phyloP scores from a whole-genome alignment of 768 basidiomycete species.

The Tylopilus intermedius region DNA sequence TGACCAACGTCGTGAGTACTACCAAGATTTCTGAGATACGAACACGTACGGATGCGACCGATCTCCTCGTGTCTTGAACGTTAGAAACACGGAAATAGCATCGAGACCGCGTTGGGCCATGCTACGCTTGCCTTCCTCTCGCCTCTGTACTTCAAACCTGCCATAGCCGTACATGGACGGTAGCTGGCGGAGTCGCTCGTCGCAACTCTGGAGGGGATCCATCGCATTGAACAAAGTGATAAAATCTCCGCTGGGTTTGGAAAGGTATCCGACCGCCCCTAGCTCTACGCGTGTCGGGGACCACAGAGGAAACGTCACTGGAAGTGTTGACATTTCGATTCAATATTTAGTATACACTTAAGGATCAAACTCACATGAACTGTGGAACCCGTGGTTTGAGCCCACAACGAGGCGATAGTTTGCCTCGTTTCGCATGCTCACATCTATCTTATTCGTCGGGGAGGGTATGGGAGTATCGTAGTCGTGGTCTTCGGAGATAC shows the following conservation, averaged over 20 bases:
- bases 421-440: conserved; percentile 53
- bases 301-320: conserved; percentile 70
- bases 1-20: not conserved
- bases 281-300: conserved; percentile 55
- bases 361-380: conserved; percentile 45
- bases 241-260: conserved; percentile 63
- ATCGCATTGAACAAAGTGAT: conserved; percentile 69
- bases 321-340: not conserved
- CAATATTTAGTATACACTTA: not conserved
- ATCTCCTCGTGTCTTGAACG: conserved; percentile 37
- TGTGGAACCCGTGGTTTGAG: conserved; percentile 64
- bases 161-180: conserved; percentile 66
- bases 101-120: conserved; percentile 54
- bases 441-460: conserved; percentile 34
- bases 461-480: conserved; percentile 23
- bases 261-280: conserved; percentile 73
- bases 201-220: conserved; percentile 43
- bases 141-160: conserved; percentile 38
- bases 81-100: conserved; percentile 45
- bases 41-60: conserved; percentile 37
- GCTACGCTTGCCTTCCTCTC: conserved; percentile 52
- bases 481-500: not conserved
- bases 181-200: conserved; percentile 41
- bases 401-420: conserved; percentile 54
- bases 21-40: not conserved